Conservation (phyloP, 768 basidiomycete species). For the Auricularia auricula-judae region DNA sequence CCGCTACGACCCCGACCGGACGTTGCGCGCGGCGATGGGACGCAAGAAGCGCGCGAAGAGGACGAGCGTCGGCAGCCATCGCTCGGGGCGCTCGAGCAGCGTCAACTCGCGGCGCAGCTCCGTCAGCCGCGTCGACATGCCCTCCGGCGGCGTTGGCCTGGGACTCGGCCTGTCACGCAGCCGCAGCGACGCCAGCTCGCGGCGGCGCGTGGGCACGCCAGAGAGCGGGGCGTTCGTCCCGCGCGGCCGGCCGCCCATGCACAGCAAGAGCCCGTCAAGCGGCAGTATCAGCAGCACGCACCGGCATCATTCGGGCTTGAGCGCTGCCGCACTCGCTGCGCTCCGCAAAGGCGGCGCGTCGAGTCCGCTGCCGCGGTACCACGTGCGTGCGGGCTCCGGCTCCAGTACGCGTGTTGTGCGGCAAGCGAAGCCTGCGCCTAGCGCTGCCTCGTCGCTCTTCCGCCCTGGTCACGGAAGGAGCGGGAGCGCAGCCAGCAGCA, state of each 20-base stretch:
- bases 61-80: slow-evolving; percentile 28
- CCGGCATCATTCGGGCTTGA: neutral
- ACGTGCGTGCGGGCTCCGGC: slow-evolving; percentile 69
- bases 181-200: neutral
- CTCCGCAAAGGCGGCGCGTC: slow-evolving; percentile 25
- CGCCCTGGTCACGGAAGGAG: slow-evolving; percentile 19
- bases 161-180: neutral
- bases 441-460: slow-evolving; percentile 48
- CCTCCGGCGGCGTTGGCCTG: neutral
- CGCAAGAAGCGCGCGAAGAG: slow-evolving; percentile 19
- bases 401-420: slow-evolving; percentile 70
- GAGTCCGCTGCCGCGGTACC: slow-evolving; percentile 66
- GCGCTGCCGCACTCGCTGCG: neutral
- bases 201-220: neutral
- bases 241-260: neutral
- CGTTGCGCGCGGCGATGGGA: slow-evolving; percentile 28
- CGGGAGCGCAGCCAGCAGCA: neutral
- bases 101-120: slow-evolving; percentile 73
- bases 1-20: slow-evolving; percentile 29
- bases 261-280: neutral
- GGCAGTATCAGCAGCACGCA: neutral
- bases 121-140: slow-evolving; percentile 35
- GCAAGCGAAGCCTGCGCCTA: slow-evolving; percentile 36
- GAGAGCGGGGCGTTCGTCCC: neutral
- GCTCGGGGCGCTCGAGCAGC: slow-evolving; percentile 81